These are phyloP conservation scores for Agarophyton chilense DNA, from an alignment of 23 red algal genomes.

Conservation along the genomic window DNA sequence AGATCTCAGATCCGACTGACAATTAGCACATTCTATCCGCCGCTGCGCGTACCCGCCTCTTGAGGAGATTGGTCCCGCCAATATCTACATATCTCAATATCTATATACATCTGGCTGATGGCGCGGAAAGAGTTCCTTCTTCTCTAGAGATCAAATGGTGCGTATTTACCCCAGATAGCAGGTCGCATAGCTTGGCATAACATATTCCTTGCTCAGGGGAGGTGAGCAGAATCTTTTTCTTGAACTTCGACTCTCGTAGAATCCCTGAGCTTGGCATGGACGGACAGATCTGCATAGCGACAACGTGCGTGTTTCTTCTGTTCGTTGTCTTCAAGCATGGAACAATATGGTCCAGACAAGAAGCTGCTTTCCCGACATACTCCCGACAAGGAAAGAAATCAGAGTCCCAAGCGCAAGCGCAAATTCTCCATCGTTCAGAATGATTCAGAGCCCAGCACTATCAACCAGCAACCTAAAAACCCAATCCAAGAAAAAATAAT, in stretches of 20 bases:
- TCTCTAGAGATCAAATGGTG: not conserved
- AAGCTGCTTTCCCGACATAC: not conserved
- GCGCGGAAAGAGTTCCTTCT: not conserved
- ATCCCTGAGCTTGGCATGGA: not conserved
- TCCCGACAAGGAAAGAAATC: not conserved
- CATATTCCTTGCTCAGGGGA: not conserved
- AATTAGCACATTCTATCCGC: not conserved
- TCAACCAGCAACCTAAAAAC: not conserved
- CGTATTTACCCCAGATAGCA: not conserved
- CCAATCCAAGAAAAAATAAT: not conserved
- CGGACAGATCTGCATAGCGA: not conserved
- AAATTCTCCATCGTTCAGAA: not conserved
- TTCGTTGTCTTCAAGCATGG: not conserved
- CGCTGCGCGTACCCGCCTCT: not conserved
- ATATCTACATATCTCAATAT: too few species aligned
- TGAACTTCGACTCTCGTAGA: not conserved
- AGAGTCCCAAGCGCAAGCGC: not conserved
- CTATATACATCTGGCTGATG: not conserved
- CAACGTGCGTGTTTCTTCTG: not conserved
- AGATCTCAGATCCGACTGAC: not conserved
- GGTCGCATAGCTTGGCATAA: not conserved
- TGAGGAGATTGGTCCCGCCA: not conserved
- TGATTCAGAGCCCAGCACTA: not conserved
- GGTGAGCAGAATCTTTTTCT: not conserved
- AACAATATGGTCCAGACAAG: not conserved